These are phyloP conservation scores for Vitis cinerea DNA, from an alignment of 164 flowering plant species.

Conservation along the genomic window DNA sequence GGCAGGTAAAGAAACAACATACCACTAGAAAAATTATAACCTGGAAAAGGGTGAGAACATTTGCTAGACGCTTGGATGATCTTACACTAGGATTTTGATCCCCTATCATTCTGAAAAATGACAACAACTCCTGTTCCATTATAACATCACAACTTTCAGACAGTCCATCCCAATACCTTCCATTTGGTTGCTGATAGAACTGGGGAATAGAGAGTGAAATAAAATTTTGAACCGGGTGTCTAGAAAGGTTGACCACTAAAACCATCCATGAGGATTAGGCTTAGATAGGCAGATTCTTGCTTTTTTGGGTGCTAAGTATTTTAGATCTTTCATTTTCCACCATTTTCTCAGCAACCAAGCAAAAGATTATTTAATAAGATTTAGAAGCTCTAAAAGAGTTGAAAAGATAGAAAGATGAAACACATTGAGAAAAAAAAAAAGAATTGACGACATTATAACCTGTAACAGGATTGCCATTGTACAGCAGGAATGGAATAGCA, in stretches of 20 bases:
- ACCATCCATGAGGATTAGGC: neutral
- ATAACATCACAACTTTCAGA: neutral
- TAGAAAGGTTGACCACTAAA: too few relatives aligned
- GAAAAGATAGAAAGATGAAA: neutral
- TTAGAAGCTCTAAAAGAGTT: neutral
- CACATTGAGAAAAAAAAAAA: neutral
- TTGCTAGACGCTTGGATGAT: constrained; percentile 33
- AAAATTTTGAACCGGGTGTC: too few relatives aligned
- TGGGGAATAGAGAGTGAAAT: too few relatives aligned
- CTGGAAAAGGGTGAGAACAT: constrained; percentile 55
- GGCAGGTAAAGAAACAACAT: neutral
- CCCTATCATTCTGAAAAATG: constrained; percentile 23
- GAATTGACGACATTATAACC: constrained; percentile 16
- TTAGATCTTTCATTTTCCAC: too few relatives aligned
- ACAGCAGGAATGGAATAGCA: constrained; percentile 34
- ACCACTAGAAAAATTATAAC: constrained; percentile 9
- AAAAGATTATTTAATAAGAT: neutral
- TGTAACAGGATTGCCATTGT: constrained; percentile 44
- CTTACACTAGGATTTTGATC: constrained; percentile 22
- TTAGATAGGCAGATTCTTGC: too few relatives aligned
- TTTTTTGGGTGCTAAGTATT: neutral
- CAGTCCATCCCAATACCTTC: too few relatives aligned
- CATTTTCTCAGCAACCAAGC: too few relatives aligned
- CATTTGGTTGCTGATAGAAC: too few relatives aligned
- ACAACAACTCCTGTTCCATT: constrained; percentile 38